Conservation (phyloP, 257 asterid genomes). For the Pogostemon cablin region DNA sequence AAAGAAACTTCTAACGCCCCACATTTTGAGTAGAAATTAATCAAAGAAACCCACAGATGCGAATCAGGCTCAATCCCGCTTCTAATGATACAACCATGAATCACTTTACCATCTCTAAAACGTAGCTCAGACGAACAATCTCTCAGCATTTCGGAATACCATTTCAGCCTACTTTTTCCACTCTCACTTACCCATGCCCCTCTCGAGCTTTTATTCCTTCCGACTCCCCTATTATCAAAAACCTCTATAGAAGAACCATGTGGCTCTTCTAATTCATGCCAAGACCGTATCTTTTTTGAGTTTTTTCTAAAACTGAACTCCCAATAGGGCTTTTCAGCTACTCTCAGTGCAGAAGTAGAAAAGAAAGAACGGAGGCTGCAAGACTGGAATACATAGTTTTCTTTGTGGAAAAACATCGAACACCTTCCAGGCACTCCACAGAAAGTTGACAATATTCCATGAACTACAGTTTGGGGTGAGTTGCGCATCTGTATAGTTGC, state of each 20-base stretch:
- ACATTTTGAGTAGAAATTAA: constrained; percentile 74
- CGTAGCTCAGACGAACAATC: constrained; percentile 48
- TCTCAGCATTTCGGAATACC: constrained; percentile 63
- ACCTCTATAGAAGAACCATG: constrained; percentile 32
- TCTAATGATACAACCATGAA: constrained; percentile 64
- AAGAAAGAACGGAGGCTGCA: constrained; percentile 28
- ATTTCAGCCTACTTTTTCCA: constrained; percentile 39
- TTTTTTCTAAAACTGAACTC: constrained; percentile 14
- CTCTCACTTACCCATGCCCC: constrained; percentile 29
- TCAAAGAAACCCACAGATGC: constrained; percentile 73
- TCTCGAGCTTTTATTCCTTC: constrained; percentile 25
- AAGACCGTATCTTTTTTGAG: constrained; percentile 30
- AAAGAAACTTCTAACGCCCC: constrained; percentile 48
- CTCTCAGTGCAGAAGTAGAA: constrained; percentile 42
- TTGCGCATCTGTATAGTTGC: constrained; percentile 39
- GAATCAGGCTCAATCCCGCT: constrained; percentile 56
- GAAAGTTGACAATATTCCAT: constrained; percentile 33
- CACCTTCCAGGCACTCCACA: constrained; percentile 39
- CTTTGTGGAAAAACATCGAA: constrained; percentile 42
- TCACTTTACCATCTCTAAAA: constrained; percentile 58
- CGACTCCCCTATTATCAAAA: constrained; percentile 32
- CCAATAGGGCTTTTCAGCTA: constrained; percentile 22
- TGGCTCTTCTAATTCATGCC: constrained; percentile 26
- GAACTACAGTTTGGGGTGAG: constrained; percentile 30
- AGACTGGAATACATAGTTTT: constrained; percentile 31